A percentile compares a stretch with the other conserved stretches of the same genome.
These are phyloP conservation scores for Coffea humblotiana DNA, from an alignment of 305 asterid species.

Conservation along the genomic window DNA sequence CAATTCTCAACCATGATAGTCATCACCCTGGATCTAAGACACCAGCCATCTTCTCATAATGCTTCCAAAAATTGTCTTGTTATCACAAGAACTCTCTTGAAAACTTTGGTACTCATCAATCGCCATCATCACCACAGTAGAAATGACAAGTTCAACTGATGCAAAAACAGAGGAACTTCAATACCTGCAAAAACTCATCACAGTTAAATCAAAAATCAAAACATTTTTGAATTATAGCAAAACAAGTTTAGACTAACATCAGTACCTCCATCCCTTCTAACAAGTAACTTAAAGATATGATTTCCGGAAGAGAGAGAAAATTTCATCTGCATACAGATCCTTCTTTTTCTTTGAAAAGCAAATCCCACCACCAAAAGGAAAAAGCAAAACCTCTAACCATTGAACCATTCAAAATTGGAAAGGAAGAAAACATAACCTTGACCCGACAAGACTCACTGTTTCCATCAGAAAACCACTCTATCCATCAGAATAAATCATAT, in stretches of 20 bases:
- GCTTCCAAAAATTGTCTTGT: conserved; percentile 17
- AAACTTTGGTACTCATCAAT: conserved; percentile 13
- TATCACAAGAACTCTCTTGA: conserved; percentile 17
- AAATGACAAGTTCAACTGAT: conserved; percentile 22
- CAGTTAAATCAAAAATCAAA: conserved; percentile 2
- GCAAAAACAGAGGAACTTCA: conserved; percentile 9
- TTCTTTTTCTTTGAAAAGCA: conserved; percentile 49
- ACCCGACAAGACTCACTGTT: conserved; percentile 9
- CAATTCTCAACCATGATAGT: conserved; percentile 14
- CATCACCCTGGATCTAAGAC: conserved; percentile 19
- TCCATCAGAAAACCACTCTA: conserved; percentile 14
- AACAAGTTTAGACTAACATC: not conserved
- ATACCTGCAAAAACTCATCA: conserved; percentile 37
- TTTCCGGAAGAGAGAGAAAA: conserved; percentile 34
- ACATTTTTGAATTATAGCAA: not conserved
- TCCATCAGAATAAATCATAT: not conserved
- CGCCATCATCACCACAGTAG: conserved; percentile 15
- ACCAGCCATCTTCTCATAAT: conserved; percentile 10
- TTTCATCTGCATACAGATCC: conserved; percentile 40
- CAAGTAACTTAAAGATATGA: conserved; percentile 34
- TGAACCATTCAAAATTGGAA: conserved; percentile 27
- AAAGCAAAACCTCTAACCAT: conserved; percentile 40
- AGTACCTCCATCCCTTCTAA: conserved; percentile 14
- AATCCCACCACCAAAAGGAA: conserved; percentile 48
- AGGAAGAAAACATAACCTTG: conserved; percentile 22